Conservation (phyloP, 108 stramenopile genomes). For the Aurantiochytrium sp. region DNA sequence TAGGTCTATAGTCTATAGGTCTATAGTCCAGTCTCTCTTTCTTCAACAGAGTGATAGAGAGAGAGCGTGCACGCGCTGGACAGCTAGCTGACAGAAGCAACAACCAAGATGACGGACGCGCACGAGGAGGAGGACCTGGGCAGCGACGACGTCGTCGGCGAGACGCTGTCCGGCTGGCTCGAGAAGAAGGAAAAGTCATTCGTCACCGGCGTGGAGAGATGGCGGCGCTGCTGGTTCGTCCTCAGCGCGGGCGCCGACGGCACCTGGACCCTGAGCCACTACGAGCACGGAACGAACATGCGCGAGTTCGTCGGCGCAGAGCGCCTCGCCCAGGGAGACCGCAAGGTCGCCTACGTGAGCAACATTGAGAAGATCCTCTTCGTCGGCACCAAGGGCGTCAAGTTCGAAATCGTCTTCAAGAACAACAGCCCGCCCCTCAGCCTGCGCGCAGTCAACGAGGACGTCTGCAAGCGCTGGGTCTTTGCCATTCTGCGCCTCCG, state of each 20-base stretch:
- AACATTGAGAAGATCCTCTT: background rate
- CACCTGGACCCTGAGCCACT: background rate
- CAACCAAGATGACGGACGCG: too few relatives aligned
- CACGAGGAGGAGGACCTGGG: background rate
- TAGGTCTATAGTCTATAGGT: too few relatives aligned
- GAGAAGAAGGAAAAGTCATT: conserved; percentile 11
- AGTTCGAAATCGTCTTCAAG: conserved; percentile 14
- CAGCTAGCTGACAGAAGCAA: too few relatives aligned
- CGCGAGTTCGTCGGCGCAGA: conserved; percentile 25
- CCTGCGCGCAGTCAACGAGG: background rate
- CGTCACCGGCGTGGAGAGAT: background rate
- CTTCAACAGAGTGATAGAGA: too few relatives aligned
- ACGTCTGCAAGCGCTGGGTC: conserved; percentile 14
- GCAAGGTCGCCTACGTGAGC: background rate
- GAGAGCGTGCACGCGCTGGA: too few relatives aligned
- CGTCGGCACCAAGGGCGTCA: conserved; percentile 4
- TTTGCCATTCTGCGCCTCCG: background rate
- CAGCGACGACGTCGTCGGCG: background rate
- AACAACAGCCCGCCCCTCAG: background rate
- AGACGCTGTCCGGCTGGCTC: conserved; percentile 18
- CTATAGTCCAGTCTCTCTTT: too few relatives aligned
- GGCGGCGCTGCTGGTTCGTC: conserved; percentile 16
- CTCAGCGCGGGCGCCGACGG: background rate
- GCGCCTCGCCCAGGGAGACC: conserved; percentile 10
- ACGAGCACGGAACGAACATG: conserved; percentile 28